Conservation (phyloP, 2,329 filamentous ascomycete genomes). For the Penicillium sp. region DNA sequence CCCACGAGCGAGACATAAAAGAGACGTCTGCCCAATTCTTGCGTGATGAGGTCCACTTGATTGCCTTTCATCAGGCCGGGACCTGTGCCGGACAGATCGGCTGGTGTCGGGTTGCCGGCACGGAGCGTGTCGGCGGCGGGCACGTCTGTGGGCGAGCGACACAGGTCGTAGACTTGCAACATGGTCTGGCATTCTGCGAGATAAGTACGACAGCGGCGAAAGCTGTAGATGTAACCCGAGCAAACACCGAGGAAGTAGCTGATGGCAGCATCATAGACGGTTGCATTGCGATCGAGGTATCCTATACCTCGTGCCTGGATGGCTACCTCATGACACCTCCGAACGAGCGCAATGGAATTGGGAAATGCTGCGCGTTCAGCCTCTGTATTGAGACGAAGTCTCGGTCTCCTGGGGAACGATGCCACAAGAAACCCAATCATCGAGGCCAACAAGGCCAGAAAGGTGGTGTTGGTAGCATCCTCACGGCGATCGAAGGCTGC, state of each 20-base stretch:
- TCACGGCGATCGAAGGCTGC: constrained; percentile 39
- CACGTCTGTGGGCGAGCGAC: constrained; percentile 18
- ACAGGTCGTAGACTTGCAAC: constrained; percentile 37
- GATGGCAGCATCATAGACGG: constrained; percentile 41
- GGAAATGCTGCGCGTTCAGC: constrained; percentile 35
- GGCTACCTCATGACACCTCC: constrained; percentile 40
- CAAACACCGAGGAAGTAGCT: constrained; percentile 42
- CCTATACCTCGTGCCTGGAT: constrained; percentile 40
- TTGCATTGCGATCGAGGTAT: constrained; percentile 39
- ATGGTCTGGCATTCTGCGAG: constrained; percentile 41
- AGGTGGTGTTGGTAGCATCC: constrained; percentile 37
- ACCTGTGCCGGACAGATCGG: constrained; percentile 12
- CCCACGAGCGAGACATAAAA: constrained; percentile 80
- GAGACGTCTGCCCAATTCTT: constrained; percentile 52
- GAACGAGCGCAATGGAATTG: constrained; percentile 40
- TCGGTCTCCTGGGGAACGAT: constrained; percentile 42
- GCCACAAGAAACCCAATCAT: constrained; percentile 43
- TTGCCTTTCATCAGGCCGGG: constrained; percentile 13
- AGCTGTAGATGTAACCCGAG: constrained; percentile 36
- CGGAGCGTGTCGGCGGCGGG: constrained; percentile 8
- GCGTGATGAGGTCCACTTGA: constrained; percentile 33
- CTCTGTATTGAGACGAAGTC: constrained; percentile 36
- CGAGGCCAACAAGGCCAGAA: constrained; percentile 40
- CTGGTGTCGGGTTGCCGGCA: constrained; percentile 20
- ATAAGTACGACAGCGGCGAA: constrained; percentile 37